Evolutionary conservation across 2,329 filamentous ascomycete genomes (phyloP).

Genomic region (Sphaerulina vaccinii): DNA sequence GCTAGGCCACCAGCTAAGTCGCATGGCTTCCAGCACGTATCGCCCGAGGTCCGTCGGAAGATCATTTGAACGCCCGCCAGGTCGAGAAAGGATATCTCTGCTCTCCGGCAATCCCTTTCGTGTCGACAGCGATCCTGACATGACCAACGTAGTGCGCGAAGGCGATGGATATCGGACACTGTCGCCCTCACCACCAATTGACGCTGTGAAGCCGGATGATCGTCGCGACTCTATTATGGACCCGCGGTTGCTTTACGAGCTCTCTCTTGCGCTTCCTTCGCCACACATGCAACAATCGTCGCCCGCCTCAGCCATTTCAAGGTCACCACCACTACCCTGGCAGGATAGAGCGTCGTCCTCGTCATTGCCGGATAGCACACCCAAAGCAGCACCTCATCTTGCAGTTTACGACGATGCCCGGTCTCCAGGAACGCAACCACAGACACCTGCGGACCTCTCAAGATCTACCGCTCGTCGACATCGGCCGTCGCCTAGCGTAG

Average conservation of each 20-base stretch:
- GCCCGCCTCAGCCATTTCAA: background rate
- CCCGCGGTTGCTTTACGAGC: slow-evolving; percentile 4
- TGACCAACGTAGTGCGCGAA: background rate
- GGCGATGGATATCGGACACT: background rate
- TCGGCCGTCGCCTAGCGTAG: slow-evolving; percentile 14
- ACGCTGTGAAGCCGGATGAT: background rate
- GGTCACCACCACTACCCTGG: background rate
- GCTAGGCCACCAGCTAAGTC: slow-evolving; percentile 33
- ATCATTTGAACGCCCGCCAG: slow-evolving; percentile 25
- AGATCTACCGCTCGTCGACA: slow-evolving; percentile 19
- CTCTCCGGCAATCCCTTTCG: slow-evolving; percentile 27
- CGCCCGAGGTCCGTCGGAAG: slow-evolving; percentile 29
- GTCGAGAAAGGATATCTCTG: slow-evolving; percentile 20
- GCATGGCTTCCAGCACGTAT: slow-evolving; percentile 20
- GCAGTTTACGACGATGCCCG: slow-evolving; percentile 35
- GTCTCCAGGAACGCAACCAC: slow-evolving; percentile 33
- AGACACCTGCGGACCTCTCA: slow-evolving; percentile 37
- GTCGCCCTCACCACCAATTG: background rate
- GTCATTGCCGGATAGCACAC: slow-evolving; percentile 4
- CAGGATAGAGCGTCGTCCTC: background rate
- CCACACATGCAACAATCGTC: slow-evolving; percentile 17
- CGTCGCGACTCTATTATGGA: slow-evolving; percentile 10
- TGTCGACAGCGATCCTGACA: background rate
- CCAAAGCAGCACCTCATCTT: slow-evolving; percentile 23
- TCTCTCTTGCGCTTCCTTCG: slow-evolving; percentile 26